Percentiles rank a stretch among this genome's conserved stretches.
These are phyloP conservation scores for Fusarium continuum DNA, from an alignment of 2,329 filamentous ascomycete genomes.

Conservation along the genomic window DNA sequence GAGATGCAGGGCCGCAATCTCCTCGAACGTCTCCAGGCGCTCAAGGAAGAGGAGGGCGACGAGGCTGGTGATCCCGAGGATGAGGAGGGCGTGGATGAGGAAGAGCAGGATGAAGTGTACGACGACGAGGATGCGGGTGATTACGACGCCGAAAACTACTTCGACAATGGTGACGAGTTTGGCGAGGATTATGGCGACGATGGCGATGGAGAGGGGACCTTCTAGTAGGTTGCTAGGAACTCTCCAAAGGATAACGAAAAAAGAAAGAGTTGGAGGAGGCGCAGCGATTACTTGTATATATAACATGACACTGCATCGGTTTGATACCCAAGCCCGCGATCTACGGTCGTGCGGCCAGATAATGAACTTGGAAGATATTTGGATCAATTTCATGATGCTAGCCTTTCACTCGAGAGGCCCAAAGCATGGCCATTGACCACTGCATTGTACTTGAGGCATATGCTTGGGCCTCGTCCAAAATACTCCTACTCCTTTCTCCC, in stretches of 20 bases:
- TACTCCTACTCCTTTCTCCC: neutral
- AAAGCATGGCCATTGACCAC: neutral
- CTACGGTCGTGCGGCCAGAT: constrained; percentile 33
- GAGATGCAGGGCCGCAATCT: constrained; percentile 49
- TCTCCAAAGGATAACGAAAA: neutral
- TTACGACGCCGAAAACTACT: constrained; percentile 69
- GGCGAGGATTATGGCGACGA: constrained; percentile 62
- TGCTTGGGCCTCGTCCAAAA: neutral
- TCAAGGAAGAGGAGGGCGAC: constrained; percentile 61
- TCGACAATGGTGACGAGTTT: constrained; percentile 66
- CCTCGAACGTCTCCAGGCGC: constrained; percentile 56
- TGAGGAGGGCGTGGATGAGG: constrained; percentile 58
- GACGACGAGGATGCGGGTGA: constrained; percentile 69
- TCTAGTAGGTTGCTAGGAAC: constrained; percentile 36
- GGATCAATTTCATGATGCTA: neutral
- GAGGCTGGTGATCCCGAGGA: constrained; percentile 60
- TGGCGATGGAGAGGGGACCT: constrained; percentile 59
- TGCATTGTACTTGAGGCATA: neutral
- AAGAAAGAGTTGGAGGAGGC: constrained; percentile 10
- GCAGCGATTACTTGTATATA: constrained; percentile 36
- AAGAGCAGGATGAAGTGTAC: constrained; percentile 60
- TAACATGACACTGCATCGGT: constrained; percentile 25
- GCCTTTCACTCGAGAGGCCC: neutral
- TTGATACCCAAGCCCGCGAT: constrained; percentile 43
- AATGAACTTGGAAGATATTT: constrained; percentile 31